Base-by-base conservation (phyloP, 495 filamentous ascomycete genomes). In the Clohesyomyces aquaticus region DNA sequence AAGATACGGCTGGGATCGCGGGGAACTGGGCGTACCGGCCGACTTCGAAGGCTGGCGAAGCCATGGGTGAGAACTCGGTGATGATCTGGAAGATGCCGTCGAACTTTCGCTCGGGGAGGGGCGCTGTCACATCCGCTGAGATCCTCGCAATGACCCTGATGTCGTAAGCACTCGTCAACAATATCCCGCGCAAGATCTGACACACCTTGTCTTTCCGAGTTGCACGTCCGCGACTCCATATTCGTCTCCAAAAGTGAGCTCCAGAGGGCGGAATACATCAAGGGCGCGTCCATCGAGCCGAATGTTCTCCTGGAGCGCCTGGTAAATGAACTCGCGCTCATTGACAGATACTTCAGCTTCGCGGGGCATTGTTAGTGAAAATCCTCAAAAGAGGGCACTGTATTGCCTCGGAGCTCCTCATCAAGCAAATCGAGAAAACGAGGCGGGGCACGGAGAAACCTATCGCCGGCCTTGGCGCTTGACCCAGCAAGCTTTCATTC, bases 1-100 rank as follows among this genome's bases (percentile, higher is more conserved):
- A 38, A 12, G 22, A 18, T 57, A 51, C n/a, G 52, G 26, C 28
- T 52, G 32, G 35, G 32, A 27, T 11, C 26, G 12, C 4, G 21
- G 3, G 1, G 51, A 29, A 61, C 23, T 35, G 27, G 51, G 58
- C 81, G 68, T 83, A 90, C 80, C 91, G 82, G 74, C 89, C 89
- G 67, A 88, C 83, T 74, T 96, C 93, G 81, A 95, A 95, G 25
- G 89, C 86, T 12, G 94, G 92, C 26, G 91, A 92, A 22, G 89
- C 87, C 88, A 98, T 92, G n/a, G 91, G 89, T 50, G 85, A 88
- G 65, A 98, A 83, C 74, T 98, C 94, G 60, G 92, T 87, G 27
- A 85, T 83, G 72, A 98, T 97, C 54, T 84, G 89, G 77, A 98
- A 97, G 72, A 94, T 82, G 71, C 94, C 94, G 72, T 97, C 93